Evolutionary conservation across 495 filamentous ascomycete genomes (phyloP), one percentile per base, ranked within the genome.

Genomic region (Melanomma pulvis-pyrius): DNA sequence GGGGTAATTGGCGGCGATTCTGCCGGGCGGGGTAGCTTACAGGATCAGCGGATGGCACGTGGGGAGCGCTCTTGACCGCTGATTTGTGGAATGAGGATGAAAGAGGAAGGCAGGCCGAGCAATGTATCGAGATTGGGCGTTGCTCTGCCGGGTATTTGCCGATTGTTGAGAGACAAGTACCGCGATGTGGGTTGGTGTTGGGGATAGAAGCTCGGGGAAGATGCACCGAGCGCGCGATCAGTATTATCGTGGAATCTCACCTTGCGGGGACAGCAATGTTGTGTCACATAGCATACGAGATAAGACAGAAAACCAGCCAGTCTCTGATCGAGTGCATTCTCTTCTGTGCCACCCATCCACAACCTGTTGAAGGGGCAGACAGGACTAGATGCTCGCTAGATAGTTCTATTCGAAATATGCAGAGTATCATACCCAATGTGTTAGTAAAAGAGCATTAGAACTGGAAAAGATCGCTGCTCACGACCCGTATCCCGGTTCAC

Each of bases 11-110:
- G 54, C 8, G 17, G 17, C 24, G 26, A 29, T 26, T 30, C 28
- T 19, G 51, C 24, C 17, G 51, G 48, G 54, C 54, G 54, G 54
- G 54, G 54, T 58, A 58, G 54, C 54, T 5, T 58, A 25, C 12
- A 44, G n/a, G 52, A 36, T 28, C 26, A 21, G 30, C 52, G 52
- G 52, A 36, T 21, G 54, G 54, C 54, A 58, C 54, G 54, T 58
- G 54, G 30, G 21, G 52, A 51, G 5, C 25, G 4, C 19, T 25
- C 48, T 6, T 25, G 39, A 17, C 13, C 17, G 2, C 13, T 44
- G 4, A 44, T 44, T 44, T 44, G 39, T 44, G 39, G 39, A n/a
- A 12, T 44, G 2, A 11, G 9, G 39, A 44, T 44, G 13, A 44
- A 44, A 3, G n/a, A 44, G 39, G 39, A 44, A 44, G 39, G 8